Conservation (phyloP, 1,284 basidiomycete species). For the Ganoderma meredithae region DNA sequence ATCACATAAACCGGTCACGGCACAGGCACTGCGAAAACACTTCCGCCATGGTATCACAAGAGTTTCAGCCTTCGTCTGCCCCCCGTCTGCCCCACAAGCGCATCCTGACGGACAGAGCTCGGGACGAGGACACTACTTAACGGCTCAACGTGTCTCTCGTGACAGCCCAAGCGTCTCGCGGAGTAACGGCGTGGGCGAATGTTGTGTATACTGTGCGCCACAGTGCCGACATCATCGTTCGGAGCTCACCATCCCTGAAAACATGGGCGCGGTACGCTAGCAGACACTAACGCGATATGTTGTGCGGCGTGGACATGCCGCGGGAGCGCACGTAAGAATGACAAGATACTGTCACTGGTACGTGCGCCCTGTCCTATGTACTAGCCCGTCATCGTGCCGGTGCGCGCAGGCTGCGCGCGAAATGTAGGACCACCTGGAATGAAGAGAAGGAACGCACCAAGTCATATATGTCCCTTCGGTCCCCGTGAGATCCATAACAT, state of each 20-base stretch:
- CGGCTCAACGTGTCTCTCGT: not conserved
- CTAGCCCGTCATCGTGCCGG: not conserved
- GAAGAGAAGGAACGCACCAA: not conserved
- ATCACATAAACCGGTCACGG: not conserved
- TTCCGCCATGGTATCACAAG: not conserved
- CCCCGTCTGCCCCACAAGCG: not conserved
- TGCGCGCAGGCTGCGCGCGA: not conserved
- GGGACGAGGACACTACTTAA: not conserved
- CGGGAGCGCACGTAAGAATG: slow-evolving; percentile 1
- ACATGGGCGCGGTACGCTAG: not conserved
- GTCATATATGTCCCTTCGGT: not conserved
- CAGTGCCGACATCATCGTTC: not conserved
- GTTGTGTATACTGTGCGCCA: not conserved
- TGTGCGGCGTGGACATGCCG: not conserved
- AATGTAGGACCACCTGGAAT: not conserved
- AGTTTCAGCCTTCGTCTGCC: not conserved
- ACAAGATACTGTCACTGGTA: not conserved
- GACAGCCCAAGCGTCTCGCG: not conserved
- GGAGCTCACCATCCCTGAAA: not conserved
- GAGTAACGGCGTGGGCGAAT: not conserved
- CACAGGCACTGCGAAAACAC: not conserved
- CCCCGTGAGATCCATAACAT: not conserved
- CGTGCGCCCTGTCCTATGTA: not conserved
- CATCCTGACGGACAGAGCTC: not conserved
- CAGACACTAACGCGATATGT: slow-evolving; percentile 3